Conservation (phyloP, 768 basidiomycete species). For the Megacollybia marginata region DNA sequence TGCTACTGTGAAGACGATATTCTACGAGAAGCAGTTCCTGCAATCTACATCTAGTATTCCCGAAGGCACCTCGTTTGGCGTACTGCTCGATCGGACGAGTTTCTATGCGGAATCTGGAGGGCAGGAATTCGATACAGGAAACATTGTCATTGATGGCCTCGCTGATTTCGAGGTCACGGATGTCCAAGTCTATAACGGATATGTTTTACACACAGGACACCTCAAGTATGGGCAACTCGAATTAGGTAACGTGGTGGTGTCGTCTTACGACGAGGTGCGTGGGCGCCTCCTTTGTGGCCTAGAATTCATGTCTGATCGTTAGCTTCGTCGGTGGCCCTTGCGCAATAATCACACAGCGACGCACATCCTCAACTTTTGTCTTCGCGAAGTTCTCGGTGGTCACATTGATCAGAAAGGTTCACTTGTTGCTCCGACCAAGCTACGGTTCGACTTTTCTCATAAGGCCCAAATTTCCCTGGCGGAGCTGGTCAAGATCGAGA, state of each 20-base stretch:
- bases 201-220: conserved; percentile 87
- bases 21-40: conserved; percentile 71
- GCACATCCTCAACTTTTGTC: conserved; percentile 91
- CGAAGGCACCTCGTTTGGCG: conserved; percentile 63
- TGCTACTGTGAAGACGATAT: conserved; percentile 76
- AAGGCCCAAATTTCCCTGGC: conserved; percentile 74
- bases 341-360: conserved; percentile 98
- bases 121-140: conserved; percentile 95
- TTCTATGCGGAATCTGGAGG: conserved; percentile 98
- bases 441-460: conserved; percentile 98
- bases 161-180: conserved; percentile 92
- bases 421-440: conserved; percentile 89
- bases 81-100: conserved; percentile 86
- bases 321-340: conserved; percentile 91
- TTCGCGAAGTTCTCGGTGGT: conserved; percentile 92
- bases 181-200: conserved; percentile 92
- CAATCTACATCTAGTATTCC: conserved; percentile 61
- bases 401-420: conserved; percentile 99
- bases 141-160: conserved; percentile 84
- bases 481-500: conserved; percentile 80
- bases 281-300: not conserved
- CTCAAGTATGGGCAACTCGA: conserved; percentile 83
- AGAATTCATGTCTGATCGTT: conserved; percentile 1
- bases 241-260: conserved; percentile 76
- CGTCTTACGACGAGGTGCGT: conserved; percentile 86